Conservation (phyloP, 208 protist species). For the Acanthamoeba sp. region DNA sequence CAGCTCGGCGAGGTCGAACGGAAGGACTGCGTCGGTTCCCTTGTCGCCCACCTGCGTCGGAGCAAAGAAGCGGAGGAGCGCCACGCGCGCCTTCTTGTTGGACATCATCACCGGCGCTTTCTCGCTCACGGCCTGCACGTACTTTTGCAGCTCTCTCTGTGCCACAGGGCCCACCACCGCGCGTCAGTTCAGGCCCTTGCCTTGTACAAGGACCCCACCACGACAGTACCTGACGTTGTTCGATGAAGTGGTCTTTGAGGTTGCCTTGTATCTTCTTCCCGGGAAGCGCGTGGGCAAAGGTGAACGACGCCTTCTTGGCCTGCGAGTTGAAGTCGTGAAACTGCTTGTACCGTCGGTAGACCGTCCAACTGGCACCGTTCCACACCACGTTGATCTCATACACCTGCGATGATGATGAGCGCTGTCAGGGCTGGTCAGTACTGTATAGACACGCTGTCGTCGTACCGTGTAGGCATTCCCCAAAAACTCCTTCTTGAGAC, state of each 20-base stretch:
- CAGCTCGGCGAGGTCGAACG: conserved; percentile 40
- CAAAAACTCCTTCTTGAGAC: neutral
- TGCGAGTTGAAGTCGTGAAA: conserved; percentile 21
- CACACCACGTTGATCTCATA: neutral
- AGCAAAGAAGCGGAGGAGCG: conserved; percentile 44
- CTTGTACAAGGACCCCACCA: too few species aligned
- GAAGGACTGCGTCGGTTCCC: neutral
- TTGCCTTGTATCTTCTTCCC: conserved; percentile 49
- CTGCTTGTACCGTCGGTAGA: conserved; percentile 51
- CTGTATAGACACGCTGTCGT: neutral
- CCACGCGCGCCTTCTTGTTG: conserved; percentile 28
- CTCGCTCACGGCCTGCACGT: conserved; percentile 31
- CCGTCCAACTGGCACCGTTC: conserved; percentile 14
- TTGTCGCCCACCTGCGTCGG: conserved; percentile 50
- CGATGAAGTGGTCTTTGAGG: conserved; percentile 44
- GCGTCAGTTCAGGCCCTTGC: too few species aligned
- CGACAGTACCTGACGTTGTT: conserved; percentile 30
- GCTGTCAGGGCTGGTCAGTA: too few species aligned
- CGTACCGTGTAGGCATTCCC: conserved; percentile 38
- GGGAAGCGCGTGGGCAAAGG: neutral
- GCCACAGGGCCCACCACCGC: too few species aligned
- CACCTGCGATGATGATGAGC: neutral
- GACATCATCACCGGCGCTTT: conserved; percentile 24
- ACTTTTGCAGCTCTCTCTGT: conserved; percentile 55
- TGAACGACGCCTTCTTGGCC: conserved; percentile 50